Percentiles rank a stretch among this genome's conserved stretches.
phyloP scores from a whole-genome alignment of 768 basidiomycete genomes.

The Trametes sanguinea region DNA sequence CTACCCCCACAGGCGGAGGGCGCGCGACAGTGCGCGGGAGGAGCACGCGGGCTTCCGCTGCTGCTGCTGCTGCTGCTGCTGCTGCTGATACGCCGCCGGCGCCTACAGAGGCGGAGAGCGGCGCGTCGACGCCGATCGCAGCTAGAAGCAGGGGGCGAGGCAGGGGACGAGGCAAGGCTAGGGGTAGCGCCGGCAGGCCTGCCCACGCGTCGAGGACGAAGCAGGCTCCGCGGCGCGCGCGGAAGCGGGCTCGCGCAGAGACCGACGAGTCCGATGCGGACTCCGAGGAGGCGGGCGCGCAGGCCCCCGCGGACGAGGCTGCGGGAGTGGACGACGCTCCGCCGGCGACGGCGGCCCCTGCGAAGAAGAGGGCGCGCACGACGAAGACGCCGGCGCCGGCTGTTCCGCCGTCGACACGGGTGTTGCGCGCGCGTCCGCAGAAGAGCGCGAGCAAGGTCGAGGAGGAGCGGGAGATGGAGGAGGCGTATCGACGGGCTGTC shows the following conservation, averaged over 20 bases:
- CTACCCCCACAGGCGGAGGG: conserved; percentile 4
- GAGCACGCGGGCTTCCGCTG: neutral
- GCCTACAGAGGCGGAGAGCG: conserved; percentile 5
- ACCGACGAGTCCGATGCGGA: conserved; percentile 9
- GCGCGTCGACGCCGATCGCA: conserved; percentile 6
- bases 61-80: conserved; percentile 1
- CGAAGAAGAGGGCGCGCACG: conserved; percentile 20
- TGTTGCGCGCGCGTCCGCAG: conserved; percentile 57
- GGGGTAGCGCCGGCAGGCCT: neutral
- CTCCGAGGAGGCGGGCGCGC: conserved; percentile 9
- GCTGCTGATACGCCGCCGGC: neutral
- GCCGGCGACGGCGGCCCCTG: conserved; percentile 9
- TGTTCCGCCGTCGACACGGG: conserved; percentile 38
- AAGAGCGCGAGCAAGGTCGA: conserved; percentile 53
- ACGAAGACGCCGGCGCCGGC: conserved; percentile 11
- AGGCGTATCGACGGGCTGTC: conserved; percentile 49
- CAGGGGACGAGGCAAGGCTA: neutral
- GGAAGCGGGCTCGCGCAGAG: conserved; percentile 26
- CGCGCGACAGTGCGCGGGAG: conserved; percentile 23
- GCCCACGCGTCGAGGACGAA: neutral
- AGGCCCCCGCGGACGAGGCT: neutral
- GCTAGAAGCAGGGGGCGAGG: neutral
- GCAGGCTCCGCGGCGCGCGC: conserved; percentile 16
- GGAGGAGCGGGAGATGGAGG: conserved; percentile 53
- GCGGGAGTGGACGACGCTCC: neutral